Conservation (phyloP, 805 yeast genomes). For the Schizosaccharomyces lindneri region DNA sequence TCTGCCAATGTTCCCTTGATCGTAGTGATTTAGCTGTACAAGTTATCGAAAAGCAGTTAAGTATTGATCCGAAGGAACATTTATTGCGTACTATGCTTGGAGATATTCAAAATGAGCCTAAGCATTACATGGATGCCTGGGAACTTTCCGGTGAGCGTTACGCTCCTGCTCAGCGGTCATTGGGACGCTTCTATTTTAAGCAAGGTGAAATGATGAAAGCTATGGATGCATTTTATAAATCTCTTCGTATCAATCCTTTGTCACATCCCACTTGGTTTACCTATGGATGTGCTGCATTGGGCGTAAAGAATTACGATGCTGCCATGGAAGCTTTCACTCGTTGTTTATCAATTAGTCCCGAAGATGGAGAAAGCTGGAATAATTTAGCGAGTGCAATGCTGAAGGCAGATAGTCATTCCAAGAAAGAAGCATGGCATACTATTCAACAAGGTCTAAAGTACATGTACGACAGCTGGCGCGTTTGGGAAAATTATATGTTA, state of each 20-base stretch:
- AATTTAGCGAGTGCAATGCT: slow-evolving; percentile 65
- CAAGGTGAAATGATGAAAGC: slow-evolving; percentile 27
- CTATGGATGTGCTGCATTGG: slow-evolving; percentile 77
- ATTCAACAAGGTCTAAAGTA: slow-evolving; percentile 48
- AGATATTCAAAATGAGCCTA: slow-evolving; percentile 55
- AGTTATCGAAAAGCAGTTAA: slow-evolving; percentile 29
- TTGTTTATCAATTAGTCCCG: slow-evolving; percentile 65
- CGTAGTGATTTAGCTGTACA: slow-evolving; percentile 30
- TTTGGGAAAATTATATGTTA: slow-evolving; percentile 66
- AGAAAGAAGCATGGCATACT: slow-evolving; percentile 56
- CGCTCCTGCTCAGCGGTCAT: slow-evolving; percentile 61
- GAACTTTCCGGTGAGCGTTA: slow-evolving; percentile 36
- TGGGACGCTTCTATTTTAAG: slow-evolving; percentile 44
- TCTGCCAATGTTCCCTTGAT: slow-evolving; percentile 64
- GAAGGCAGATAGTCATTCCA: neutral
- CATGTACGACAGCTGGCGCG: slow-evolving; percentile 51
- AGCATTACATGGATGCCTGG: slow-evolving; percentile 72
- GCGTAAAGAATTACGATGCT: slow-evolving; percentile 37
- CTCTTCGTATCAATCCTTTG: slow-evolving; percentile 47
- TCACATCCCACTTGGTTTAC: slow-evolving; percentile 69
- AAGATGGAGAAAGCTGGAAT: slow-evolving; percentile 69
- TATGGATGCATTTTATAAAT: slow-evolving; percentile 45
- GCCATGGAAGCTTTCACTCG: slow-evolving; percentile 85
- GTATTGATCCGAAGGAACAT: slow-evolving; percentile 35
- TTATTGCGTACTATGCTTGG: slow-evolving; percentile 68